Percentiles rank a stretch among this genome's conserved stretches.
phyloP scores from a whole-genome alignment of 768 basidiomycete species.

The Mycena capillaripes region DNA sequence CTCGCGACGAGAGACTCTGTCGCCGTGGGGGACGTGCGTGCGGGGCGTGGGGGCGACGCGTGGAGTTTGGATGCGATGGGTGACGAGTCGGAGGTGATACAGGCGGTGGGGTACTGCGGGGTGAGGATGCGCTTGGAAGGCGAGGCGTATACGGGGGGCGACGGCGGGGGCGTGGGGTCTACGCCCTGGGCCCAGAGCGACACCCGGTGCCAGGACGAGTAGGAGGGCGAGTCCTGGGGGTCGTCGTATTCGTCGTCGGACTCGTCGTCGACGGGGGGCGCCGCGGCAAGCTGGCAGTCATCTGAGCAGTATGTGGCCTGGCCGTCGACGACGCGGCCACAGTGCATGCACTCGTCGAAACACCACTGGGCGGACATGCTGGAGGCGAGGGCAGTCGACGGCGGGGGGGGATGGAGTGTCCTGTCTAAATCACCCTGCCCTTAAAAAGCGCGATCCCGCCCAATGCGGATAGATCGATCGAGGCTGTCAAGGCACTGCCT shows the following conservation, averaged over 20 bases:
- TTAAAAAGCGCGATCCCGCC: neutral
- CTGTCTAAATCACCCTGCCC: neutral
- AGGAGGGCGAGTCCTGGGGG: neutral
- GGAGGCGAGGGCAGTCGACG: no score
- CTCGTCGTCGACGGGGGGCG: conserved; percentile 40
- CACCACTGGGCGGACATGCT: conserved; percentile 30
- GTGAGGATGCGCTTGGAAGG: conserved; percentile 58
- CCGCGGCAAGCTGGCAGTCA: conserved; percentile 53
- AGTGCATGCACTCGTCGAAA: conserved; percentile 76
- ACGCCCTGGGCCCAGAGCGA: conserved; percentile 55
- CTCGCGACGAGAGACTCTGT: conserved; percentile 35
- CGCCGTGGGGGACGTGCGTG: conserved; percentile 29
- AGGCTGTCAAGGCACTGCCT: no score
- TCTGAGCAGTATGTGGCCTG: conserved; percentile 67
- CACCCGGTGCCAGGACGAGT: conserved; percentile 21
- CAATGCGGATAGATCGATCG: neutral
- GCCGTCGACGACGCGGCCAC: conserved; percentile 65
- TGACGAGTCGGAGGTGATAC: conserved; percentile 42
- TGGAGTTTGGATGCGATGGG: conserved; percentile 25
- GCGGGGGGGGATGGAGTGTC: conserved; percentile 1
- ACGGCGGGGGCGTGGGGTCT: conserved; percentile 4
- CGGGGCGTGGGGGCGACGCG: conserved; percentile 40
- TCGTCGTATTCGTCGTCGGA: conserved; percentile 35
- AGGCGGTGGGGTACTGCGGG: conserved; percentile 53
- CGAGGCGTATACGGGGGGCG: conserved; percentile 1